phyloP scores from a whole-genome alignment of 163 green algal species.

The Prototheca stagnorum region DNA sequence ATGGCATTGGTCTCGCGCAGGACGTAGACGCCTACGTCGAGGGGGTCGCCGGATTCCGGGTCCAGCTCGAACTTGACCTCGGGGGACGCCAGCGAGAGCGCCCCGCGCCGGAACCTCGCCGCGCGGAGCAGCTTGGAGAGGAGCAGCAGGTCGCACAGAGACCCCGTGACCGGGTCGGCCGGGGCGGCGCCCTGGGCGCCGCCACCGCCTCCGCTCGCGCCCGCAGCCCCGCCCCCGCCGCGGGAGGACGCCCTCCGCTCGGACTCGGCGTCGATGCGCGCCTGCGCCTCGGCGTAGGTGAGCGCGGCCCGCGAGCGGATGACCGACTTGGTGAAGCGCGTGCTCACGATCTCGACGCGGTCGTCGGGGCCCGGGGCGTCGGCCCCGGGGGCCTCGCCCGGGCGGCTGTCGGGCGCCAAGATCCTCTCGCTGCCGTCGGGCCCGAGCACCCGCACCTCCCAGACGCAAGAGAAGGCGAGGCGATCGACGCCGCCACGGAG shows the following conservation, averaged over 20 bases:
- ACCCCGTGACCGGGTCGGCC: constrained; percentile 33
- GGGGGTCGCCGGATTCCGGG: constrained; percentile 67
- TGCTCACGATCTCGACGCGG: constrained; percentile 11
- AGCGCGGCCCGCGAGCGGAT: constrained; percentile 72
- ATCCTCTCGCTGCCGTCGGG: no score
- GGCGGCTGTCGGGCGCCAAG: background rate
- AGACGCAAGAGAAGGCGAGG: constrained; percentile 69
- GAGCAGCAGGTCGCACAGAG: constrained; percentile 44
- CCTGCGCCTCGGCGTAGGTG: constrained; percentile 83
- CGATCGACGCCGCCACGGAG: constrained; percentile 72
- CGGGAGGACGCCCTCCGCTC: no score
- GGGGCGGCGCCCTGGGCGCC: constrained; percentile 51
- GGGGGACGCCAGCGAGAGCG: constrained; percentile 74
- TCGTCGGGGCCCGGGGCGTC: no score
- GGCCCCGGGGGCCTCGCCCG: background rate
- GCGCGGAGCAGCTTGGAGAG: constrained; percentile 48
- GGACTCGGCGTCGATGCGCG: no score
- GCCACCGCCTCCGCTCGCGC: no score
- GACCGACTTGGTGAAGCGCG: constrained; percentile 63
- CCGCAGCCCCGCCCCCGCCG: no score
- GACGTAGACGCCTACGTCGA: constrained; percentile 90
- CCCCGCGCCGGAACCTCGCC: constrained; percentile 35
- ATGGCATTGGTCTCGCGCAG: constrained; percentile 85
- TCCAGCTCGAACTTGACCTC: constrained; percentile 94
- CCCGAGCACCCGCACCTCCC: no score